Conservation (phyloP, 2,329 filamentous ascomycete genomes). For the Trichophyton equinum region DNA sequence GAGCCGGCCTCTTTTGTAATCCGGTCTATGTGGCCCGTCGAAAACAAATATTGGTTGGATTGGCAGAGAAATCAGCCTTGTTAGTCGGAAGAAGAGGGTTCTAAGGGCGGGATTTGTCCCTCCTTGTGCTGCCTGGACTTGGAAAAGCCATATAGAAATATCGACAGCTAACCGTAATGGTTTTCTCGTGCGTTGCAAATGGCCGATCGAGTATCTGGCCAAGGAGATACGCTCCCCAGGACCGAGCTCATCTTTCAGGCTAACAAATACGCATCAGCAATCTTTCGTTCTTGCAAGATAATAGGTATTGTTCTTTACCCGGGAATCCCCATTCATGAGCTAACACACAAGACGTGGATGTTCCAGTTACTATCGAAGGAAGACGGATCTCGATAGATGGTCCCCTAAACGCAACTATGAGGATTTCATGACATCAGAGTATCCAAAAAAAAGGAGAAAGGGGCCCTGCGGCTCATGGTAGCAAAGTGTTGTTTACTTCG, state of each 20-base stretch:
- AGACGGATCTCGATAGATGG: not conserved
- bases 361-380: not conserved
- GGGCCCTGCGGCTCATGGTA: not conserved
- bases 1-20: slow-evolving; percentile 76
- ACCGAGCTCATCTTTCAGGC: slow-evolving; percentile 78
- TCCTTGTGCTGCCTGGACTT: slow-evolving; percentile 72
- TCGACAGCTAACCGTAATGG: slow-evolving; percentile 84
- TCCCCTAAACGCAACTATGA: not conserved
- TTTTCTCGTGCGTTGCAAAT: slow-evolving; percentile 55
- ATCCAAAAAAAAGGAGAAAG: too few species aligned
- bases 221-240: slow-evolving; percentile 66
- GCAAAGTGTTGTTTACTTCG: not conserved
- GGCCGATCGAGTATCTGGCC: slow-evolving; percentile 66
- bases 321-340: slow-evolving; percentile 31
- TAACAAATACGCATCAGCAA: not conserved
- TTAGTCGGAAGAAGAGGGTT: slow-evolving; percentile 82
- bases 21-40: slow-evolving; percentile 72
- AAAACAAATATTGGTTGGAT: slow-evolving; percentile 84
- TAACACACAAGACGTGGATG: not conserved
- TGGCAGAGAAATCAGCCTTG: slow-evolving; percentile 62
- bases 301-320: slow-evolving; percentile 23
- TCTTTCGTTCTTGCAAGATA: not conserved
- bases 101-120: slow-evolving; percentile 81
- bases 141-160: slow-evolving; percentile 94
- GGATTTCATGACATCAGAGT: not conserved